Evolutionary conservation across 352 stramenopile species (phyloP), one percentile per base, ranked within the genome.

Genomic region (Pythium chondricola): DNA sequence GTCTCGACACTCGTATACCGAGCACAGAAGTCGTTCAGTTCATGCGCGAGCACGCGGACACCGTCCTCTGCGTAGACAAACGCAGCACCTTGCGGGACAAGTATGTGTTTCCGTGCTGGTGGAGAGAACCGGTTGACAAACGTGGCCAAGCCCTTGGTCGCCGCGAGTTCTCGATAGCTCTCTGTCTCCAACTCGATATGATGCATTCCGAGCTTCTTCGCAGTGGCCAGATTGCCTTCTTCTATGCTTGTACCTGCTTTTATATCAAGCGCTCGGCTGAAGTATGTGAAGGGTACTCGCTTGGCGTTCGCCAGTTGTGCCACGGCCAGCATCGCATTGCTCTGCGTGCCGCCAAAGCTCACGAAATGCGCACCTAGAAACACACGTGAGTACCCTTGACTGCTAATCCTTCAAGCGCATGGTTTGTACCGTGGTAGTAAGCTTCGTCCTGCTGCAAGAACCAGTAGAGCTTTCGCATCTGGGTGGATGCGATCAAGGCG

Each of bases 401-500:
- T n/a, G n/a, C n/a, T n/a, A n/a, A n/a, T n/a, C n/a, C n/a, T n/a
- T n/a, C n/a, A n/a, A 21, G 30, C 29, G 11, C n/a, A 4, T 2
- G 21, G 14, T 13, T 13, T 11, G 31, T 52, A 86, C 75, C 58
- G 37, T 56, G 21, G 43, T 61, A 94, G 60, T 85, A 94, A 0
- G 45, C 48, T 21, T 72, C 67, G 41, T 71, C 57, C 50, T 94
- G 80, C 43, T 74, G 56, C 13, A 91, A 52, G 36, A 91, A 74
- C 69, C 82, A 89, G 26, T 74, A 84, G 37, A 94, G 65, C 49
- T 94, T 94, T 38, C 83, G 78, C 74, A 94, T 89, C 80, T 92
- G 43, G 14, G 53, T 16, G 7, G 22, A 13, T 1, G 11, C 3
- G 2, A 29, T 13, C 4, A 4, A 46, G 39, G 10, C n/a, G 22